Percentiles rank a stretch among this genome's conserved stretches.
Conservation (phyloP, 352 stramenopile genomes). For the Pythium sp. region DNA sequence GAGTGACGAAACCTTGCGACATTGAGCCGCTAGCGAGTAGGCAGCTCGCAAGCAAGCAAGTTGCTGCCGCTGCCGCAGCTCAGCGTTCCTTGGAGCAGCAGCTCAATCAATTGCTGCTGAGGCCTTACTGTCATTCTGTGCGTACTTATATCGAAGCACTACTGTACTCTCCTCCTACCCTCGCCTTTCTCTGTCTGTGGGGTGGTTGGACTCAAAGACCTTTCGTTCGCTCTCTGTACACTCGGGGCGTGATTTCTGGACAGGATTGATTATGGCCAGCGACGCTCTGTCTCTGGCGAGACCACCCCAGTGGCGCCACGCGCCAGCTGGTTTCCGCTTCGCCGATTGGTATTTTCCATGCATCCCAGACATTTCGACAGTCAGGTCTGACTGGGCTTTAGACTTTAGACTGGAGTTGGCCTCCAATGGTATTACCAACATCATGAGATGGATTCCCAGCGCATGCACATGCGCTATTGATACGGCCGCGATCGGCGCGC, state of each 20-base stretch:
- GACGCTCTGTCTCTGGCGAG: not conserved
- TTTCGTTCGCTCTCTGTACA: not conserved
- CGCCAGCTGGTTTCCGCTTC: not conserved
- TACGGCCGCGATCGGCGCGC: too few relatives aligned
- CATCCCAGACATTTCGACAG: not conserved
- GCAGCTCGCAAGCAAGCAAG: not conserved
- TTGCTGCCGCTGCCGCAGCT: not conserved
- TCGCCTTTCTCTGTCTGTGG: not conserved
- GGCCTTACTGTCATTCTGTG: too few relatives aligned
- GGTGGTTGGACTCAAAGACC: not conserved
- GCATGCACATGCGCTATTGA: not conserved
- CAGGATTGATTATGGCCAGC: not conserved
- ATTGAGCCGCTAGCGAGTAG: not conserved
- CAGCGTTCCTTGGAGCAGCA: not conserved
- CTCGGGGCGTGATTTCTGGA: not conserved
- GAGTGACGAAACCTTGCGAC: not conserved
- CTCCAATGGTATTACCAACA: not conserved
- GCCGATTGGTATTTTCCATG: not conserved
- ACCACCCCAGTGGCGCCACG: not conserved
- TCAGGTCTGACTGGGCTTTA: not conserved
- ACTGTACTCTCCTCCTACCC: not conserved
- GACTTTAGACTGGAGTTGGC: too few relatives aligned
- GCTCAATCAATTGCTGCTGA: too few relatives aligned
- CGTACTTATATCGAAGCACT: not conserved
- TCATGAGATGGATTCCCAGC: not conserved